phyloP scores from a whole-genome alignment of 176 grass and related monocot genomes.

The maize (Zea mays) region Zm-B73-REFERENCE-NAM-5.0 NC_050101.1:175153501-175154000 shows the following conservation, averaged over 20 bases:
- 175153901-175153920: neutral
- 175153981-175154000: neutral
- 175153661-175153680: neutral
- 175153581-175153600: no score
- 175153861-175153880: neutral
- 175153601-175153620: neutral
- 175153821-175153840: neutral
- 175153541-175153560: neutral
- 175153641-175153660: neutral
- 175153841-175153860: neutral
- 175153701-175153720: neutral
- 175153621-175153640: neutral
- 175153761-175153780: neutral
- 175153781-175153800: neutral
- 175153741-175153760: constrained; percentile 1
- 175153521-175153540: no score
- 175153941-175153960: neutral
- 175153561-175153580: no score
- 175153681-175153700: neutral
- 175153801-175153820: neutral
- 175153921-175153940: neutral
- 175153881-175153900: neutral
- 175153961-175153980: constrained; percentile 3
- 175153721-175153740: neutral
- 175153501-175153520: no score